Percentiles rank a stretch among this genome's conserved stretches.
Evolutionary conservation across 2,329 filamentous ascomycete species (phyloP).

Genomic region (Niveomyces coronatus): DNA sequence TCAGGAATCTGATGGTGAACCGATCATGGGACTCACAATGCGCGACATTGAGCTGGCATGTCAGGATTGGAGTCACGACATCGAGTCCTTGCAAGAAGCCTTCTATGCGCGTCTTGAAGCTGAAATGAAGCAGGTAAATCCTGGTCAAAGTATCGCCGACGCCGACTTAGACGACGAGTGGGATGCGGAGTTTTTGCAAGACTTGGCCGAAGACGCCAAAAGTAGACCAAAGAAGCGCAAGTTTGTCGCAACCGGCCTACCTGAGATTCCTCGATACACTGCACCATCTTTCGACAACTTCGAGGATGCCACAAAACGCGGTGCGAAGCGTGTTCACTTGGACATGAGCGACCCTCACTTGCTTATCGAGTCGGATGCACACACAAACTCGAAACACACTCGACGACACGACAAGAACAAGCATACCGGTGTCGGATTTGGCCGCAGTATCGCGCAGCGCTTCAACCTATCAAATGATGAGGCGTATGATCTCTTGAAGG

Average conservation of each 20-base stretch:
- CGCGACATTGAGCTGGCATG: slow-evolving; percentile 78
- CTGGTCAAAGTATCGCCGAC: slow-evolving; percentile 22
- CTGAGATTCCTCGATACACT: slow-evolving; percentile 46
- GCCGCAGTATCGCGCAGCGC: slow-evolving; percentile 63
- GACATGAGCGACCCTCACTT: slow-evolving; percentile 85
- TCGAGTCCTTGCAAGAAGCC: slow-evolving; percentile 35
- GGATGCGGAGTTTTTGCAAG: slow-evolving; percentile 48
- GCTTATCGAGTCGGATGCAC: slow-evolving; percentile 67
- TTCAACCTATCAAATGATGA: slow-evolving; percentile 97
- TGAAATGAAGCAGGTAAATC: slow-evolving; percentile 22
- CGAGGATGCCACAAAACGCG: slow-evolving; percentile 57
- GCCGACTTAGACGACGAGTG: slow-evolving; percentile 48
- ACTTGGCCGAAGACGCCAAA: slow-evolving; percentile 33
- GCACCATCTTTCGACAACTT: slow-evolving; percentile 74
- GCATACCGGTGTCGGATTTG: slow-evolving; percentile 57
- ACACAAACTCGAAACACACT: slow-evolving; percentile 50
- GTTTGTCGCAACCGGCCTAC: slow-evolving; percentile 47
- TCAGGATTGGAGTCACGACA: slow-evolving; percentile 69
- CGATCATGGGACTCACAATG: slow-evolving; percentile 63
- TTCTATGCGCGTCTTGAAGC: slow-evolving; percentile 23
- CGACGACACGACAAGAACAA: slow-evolving; percentile 47
- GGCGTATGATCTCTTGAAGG: slow-evolving; percentile 89
- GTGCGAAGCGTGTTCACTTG: slow-evolving; percentile 69
- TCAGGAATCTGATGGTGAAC: slow-evolving; percentile 48
- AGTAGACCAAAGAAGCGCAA: slow-evolving; percentile 58